Evolutionary conservation across 1,284 basidiomycete genomes (phyloP).

Genomic region (Ustilago vetiveriae): DNA sequence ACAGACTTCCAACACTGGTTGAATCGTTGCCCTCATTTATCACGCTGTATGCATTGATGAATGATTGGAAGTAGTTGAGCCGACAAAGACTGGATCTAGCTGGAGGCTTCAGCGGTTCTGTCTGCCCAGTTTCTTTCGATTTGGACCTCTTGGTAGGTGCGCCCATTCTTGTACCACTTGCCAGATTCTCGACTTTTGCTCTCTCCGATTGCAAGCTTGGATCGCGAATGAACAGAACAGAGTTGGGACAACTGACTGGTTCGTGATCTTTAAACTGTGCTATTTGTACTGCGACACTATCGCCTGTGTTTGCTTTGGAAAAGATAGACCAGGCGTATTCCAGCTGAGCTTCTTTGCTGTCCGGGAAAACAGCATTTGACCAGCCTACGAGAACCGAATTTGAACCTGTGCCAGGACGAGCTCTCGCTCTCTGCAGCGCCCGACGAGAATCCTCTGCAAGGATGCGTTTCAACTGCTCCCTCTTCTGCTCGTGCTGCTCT

Average conservation of each 20-base stretch:
- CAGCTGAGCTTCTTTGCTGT: slow-evolving; percentile 17
- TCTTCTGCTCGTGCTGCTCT: background rate
- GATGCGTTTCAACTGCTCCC: slow-evolving; percentile 10
- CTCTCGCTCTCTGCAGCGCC: slow-evolving; percentile 9
- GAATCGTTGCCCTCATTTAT: too few species aligned
- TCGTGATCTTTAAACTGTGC: background rate
- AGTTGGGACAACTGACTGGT: slow-evolving; percentile 25
- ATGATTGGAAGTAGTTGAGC: slow-evolving; percentile 15
- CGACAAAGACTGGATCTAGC: slow-evolving; percentile 29
- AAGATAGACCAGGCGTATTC: slow-evolving; percentile 22
- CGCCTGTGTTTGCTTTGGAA: too few species aligned
- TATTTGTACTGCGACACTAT: background rate
- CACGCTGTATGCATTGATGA: background rate
- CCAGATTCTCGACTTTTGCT: slow-evolving; percentile 27
- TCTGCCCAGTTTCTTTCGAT: background rate
- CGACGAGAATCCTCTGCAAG: slow-evolving; percentile 15
- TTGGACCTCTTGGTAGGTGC: slow-evolving; percentile 25
- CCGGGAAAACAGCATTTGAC: slow-evolving; percentile 4
- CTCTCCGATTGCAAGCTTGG: background rate
- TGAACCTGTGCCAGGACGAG: background rate
- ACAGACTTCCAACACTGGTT: too few species aligned
- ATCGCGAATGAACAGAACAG: slow-evolving; percentile 11
- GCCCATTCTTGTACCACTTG: slow-evolving; percentile 31
- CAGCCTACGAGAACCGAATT: slow-evolving; percentile 6
- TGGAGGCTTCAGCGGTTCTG: slow-evolving; percentile 18